Conservation (phyloP, 1,284 basidiomycete genomes). For the Malassezia yamatoensis region DNA sequence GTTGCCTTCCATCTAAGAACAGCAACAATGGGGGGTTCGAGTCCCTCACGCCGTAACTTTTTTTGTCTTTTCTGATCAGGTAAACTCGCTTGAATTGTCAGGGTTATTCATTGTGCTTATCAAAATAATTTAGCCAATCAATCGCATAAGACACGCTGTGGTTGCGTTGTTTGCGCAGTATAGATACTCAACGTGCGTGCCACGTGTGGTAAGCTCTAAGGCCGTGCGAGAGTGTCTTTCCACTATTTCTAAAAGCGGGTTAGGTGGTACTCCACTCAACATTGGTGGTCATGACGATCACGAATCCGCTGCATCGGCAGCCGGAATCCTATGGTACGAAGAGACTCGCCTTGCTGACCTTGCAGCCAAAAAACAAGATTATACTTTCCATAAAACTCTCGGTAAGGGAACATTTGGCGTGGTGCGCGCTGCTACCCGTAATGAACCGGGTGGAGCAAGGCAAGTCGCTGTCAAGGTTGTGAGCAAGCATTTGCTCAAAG, state of each 20-base stretch:
- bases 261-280: background rate
- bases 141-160: no score
- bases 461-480: slow-evolving; percentile 45
- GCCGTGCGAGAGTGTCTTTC: background rate
- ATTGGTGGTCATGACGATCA: background rate
- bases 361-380: slow-evolving; percentile 42
- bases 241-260: background rate
- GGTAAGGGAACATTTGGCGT: slow-evolving; percentile 46
- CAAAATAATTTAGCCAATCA: no score
- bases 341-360: background rate
- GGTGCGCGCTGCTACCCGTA: slow-evolving; percentile 25
- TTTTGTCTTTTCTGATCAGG: background rate
- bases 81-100: no score
- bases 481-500: slow-evolving; percentile 38
- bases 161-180: no score
- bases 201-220: background rate
- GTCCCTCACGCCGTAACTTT: slow-evolving; percentile 21
- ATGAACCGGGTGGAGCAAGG: slow-evolving; percentile 19
- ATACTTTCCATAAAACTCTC: slow-evolving; percentile 43
- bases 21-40: slow-evolving; percentile 22
- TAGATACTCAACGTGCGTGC: background rate
- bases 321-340: slow-evolving; percentile 14
- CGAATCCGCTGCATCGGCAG: slow-evolving; percentile 1
- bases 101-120: no score
- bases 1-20: slow-evolving; percentile 17